Evolutionary conservation across 2,329 filamentous ascomycete species (phyloP), one percentile per base, ranked within the genome.

Genomic region (Claviceps pazoutovae): DNA sequence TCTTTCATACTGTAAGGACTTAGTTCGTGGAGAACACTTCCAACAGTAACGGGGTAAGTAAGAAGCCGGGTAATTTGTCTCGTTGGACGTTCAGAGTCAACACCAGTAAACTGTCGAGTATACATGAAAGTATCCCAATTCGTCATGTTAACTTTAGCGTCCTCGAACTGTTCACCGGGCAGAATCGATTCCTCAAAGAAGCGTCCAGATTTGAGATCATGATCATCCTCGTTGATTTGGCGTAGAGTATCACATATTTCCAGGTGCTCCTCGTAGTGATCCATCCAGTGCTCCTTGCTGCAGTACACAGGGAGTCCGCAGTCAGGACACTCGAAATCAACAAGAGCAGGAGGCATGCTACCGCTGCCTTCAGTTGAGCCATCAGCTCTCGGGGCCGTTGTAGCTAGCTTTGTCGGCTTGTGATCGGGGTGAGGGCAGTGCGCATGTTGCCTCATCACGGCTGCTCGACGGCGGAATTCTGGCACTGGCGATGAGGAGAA

Each of bases 81-180:
- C 82, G 98, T 86, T 61, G 83, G 84, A 53, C 91, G 80, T 64
- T 95, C 90, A 55, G 89, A 82, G 65, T 98, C 89, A 63, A 98
- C 83, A 5, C 94, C 94, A 58, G 84, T 79, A 61, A 93, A 97
- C 61, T 95, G 85, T 61, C 93, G 78, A 3, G 89, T 94, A 65
- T 95, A 98, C 63, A 98, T 74, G 60, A 94, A 88, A 0, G 93
- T 97, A 67, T 98, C 93, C 93, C 93, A 98, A 67, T 94, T 98
- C 44, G 86, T 95, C 86, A 98, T 90, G 69, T 98, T 98, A 58
- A 96, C 81, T 58, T 93, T 76, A 37, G 89, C 87, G 66, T 96
- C 91, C 57, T 96, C 90, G 65, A 96, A 82, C 70, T 96, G 90
- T 51, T 83, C 76, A 14, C 85, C 87, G 0, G 93, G 89, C 63